Conservation (phyloP, 345 rosid species). For the Arabis hirsuta region DNA sequence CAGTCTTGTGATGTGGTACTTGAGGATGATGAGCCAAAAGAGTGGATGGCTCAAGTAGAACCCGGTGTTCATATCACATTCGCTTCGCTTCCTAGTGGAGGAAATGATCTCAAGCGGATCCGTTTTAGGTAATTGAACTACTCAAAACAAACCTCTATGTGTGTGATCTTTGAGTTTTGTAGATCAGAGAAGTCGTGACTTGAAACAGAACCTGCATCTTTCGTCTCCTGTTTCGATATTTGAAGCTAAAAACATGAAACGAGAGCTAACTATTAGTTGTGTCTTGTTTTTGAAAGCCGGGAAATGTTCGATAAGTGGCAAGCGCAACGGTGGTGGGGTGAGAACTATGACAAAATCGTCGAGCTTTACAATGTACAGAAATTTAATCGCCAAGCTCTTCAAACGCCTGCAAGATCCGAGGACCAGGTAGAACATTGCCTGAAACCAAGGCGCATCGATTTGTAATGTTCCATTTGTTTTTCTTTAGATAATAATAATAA, state of each 20-base stretch:
- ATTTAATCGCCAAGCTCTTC: conserved; percentile 92
- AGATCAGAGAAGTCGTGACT: not conserved
- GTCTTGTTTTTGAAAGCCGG: conserved; percentile 60
- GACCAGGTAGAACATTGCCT: conserved; percentile 62
- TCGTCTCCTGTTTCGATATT: not conserved
- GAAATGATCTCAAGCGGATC: conserved; percentile 92
- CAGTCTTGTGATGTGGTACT: conserved; percentile 72
- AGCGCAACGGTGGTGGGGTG: conserved; percentile 99
- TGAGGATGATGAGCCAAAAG: conserved; percentile 86
- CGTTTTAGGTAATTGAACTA: conserved; percentile 98
- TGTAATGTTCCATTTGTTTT: not conserved
- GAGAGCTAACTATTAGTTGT: conserved; percentile 16
- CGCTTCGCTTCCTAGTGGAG: conserved; percentile 85
- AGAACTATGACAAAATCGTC: conserved; percentile 91
- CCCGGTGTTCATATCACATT: conserved; percentile 98
- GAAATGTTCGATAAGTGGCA: conserved; percentile 98
- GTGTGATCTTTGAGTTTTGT: conserved; percentile 11
- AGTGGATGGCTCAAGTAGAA: conserved; percentile 99
- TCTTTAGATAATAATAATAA: not conserved
- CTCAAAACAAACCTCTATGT: too few relatives aligned
- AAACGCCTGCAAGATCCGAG: conserved; percentile 89
- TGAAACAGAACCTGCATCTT: not conserved
- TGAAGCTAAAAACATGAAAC: conserved; percentile 1
- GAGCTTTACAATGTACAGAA: conserved; percentile 97
- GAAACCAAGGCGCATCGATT: not conserved